Percentiles rank a stretch among this genome's conserved stretches.
Evolutionary conservation across 2,329 filamentous ascomycete genomes (phyloP).

Genomic region (Trichoderma gracile): DNA sequence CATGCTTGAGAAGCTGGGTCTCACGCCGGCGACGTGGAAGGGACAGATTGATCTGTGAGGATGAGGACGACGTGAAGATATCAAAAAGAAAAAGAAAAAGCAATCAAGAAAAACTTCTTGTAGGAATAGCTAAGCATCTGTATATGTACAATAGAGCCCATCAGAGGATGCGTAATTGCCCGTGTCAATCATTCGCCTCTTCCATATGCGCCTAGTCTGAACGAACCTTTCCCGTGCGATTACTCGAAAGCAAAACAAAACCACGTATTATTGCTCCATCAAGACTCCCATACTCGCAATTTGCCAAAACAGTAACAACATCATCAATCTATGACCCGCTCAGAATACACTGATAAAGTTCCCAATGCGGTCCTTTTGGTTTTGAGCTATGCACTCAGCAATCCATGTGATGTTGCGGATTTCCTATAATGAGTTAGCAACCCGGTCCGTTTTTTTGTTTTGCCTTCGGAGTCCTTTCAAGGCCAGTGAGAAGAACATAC

Average conservation of each 20-base stretch:
- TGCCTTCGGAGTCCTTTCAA: not conserved
- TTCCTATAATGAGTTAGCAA: slow-evolving; percentile 63
- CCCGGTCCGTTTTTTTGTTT: not conserved
- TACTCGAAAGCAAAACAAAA: slow-evolving; percentile 36
- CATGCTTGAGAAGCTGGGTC: slow-evolving; percentile 77
- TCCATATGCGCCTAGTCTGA: slow-evolving; percentile 39
- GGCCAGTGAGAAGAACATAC: slow-evolving; percentile 55
- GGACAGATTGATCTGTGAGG: slow-evolving; percentile 67
- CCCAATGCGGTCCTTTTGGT: slow-evolving; percentile 97
- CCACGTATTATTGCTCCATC: slow-evolving; percentile 41
- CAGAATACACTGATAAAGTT: slow-evolving; percentile 99
- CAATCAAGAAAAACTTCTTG: slow-evolving; percentile 31
- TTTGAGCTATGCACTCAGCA: slow-evolving; percentile 98
- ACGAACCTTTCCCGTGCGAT: slow-evolving; percentile 39
- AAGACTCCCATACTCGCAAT: slow-evolving; percentile 38
- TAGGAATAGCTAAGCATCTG: slow-evolving; percentile 43
- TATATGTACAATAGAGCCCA: slow-evolving; percentile 53
- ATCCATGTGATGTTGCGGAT: slow-evolving; percentile 99
- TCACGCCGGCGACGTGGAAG: slow-evolving; percentile 88
- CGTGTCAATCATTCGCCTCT: slow-evolving; percentile 29
- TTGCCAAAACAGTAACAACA: slow-evolving; percentile 32
- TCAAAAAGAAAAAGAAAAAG: slow-evolving; percentile 7
- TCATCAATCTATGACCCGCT: slow-evolving; percentile 34
- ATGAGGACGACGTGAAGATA: not conserved
- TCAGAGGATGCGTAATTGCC: slow-evolving; percentile 32